Evolutionary conservation across 2,329 filamentous ascomycete genomes (phyloP).

Genomic region (Rhexocercosporidium sp.): DNA sequence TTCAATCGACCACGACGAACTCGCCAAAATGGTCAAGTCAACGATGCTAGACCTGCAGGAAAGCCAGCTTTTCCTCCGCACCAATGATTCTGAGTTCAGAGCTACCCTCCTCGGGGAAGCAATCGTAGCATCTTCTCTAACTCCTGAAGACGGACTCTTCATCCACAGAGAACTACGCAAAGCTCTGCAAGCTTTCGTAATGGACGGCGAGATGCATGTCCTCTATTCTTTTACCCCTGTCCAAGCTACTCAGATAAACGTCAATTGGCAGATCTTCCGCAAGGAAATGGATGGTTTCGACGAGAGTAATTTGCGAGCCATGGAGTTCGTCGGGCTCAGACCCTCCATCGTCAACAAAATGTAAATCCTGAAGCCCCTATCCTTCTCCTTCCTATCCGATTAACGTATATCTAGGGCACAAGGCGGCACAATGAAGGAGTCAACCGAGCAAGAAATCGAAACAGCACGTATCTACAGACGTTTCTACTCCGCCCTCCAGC

Average conservation of each 20-base stretch:
- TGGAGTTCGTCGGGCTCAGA: slow-evolving; percentile 71
- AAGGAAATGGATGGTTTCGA: slow-evolving; percentile 73
- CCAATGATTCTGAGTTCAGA: slow-evolving; percentile 56
- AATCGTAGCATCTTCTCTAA: slow-evolving; percentile 73
- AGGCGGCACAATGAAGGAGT: slow-evolving; percentile 68
- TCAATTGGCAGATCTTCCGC: slow-evolving; percentile 77
- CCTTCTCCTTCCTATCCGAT: no score
- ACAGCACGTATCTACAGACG: slow-evolving; percentile 69
- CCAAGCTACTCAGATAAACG: slow-evolving; percentile 57
- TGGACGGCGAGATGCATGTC: slow-evolving; percentile 82
- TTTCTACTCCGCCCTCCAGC: slow-evolving; percentile 76
- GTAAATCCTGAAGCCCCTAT: slow-evolving; percentile 47
- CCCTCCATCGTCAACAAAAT: slow-evolving; percentile 70
- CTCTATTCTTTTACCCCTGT: slow-evolving; percentile 80
- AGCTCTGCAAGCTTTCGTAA: slow-evolving; percentile 74
- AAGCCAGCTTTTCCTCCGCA: slow-evolving; percentile 59
- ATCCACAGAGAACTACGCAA: slow-evolving; percentile 70
- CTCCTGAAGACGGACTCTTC: slow-evolving; percentile 77
- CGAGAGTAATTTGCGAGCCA: slow-evolving; percentile 72
- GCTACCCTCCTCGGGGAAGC: slow-evolving; percentile 72
- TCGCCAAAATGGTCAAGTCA: slow-evolving; percentile 59
- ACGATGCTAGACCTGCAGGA: slow-evolving; percentile 63
- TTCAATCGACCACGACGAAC: slow-evolving; percentile 54
- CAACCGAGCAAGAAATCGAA: slow-evolving; percentile 63
- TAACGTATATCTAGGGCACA: slow-evolving; percentile 58